Evolutionary conservation across 2,329 filamentous ascomycete genomes (phyloP).

Genomic region (Aspergillus sp.): DNA sequence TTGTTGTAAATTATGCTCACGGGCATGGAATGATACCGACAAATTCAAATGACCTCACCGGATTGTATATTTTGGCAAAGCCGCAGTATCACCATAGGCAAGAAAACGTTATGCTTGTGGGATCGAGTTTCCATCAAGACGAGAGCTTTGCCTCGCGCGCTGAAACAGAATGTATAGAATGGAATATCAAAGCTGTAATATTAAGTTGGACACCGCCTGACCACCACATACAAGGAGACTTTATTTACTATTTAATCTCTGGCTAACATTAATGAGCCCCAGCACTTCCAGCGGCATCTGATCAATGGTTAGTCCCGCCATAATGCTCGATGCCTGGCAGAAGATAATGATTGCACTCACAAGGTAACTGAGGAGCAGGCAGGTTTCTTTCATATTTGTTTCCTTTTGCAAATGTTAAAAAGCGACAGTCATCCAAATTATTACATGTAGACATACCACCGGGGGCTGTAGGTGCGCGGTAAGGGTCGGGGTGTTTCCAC

Average conservation of each 20-base stretch:
- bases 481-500: constrained; percentile 98
- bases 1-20: constrained; percentile 64
- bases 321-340: neutral
- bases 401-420: constrained; percentile 52
- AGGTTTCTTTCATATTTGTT: constrained; percentile 97
- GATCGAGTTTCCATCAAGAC: too few species aligned
- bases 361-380: constrained; percentile 72
- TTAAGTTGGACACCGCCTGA: too few species aligned
- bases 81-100: too few species aligned
- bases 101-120: too few species aligned
- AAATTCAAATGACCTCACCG: constrained; percentile 32
- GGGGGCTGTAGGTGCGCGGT: constrained; percentile 82
- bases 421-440: neutral
- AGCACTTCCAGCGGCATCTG: constrained; percentile 14
- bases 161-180: too few species aligned
- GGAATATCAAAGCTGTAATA: too few species aligned
- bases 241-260: neutral
- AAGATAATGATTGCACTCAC: constrained; percentile 57
- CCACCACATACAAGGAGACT: neutral
- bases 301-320: constrained; percentile 5
- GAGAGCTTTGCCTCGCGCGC: too few species aligned
- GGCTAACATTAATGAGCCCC: neutral
- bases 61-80: neutral
- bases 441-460: constrained; percentile 66
- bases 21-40: constrained; percentile 50